Percentiles rank a stretch among this genome's conserved stretches.
Conservation (phyloP, 805 yeast species). For the Saccharomycopsis microspora region DNA sequence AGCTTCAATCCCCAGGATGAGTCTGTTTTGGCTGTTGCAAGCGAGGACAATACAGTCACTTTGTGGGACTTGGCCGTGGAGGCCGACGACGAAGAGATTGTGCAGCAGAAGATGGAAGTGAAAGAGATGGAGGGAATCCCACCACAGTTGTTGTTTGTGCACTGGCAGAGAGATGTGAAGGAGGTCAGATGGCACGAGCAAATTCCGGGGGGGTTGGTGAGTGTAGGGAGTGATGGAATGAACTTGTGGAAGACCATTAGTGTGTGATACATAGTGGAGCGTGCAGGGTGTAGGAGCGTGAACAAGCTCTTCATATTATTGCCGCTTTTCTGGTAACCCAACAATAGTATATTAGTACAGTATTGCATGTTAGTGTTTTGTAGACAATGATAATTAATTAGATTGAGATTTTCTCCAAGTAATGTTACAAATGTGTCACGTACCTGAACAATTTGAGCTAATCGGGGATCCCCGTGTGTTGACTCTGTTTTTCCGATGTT, state of each 20-base stretch:
- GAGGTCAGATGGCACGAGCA: slow-evolving; percentile 98
- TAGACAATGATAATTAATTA: too few species aligned
- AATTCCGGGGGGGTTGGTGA: slow-evolving; percentile 89
- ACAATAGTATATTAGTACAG: too few species aligned
- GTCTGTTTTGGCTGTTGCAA: slow-evolving; percentile 88
- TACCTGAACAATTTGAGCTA: too few species aligned
- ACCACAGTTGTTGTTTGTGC: slow-evolving; percentile 90
- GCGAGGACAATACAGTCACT: slow-evolving; percentile 94
- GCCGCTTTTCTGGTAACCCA: slow-evolving; percentile 36
- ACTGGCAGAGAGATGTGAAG: slow-evolving; percentile 96
- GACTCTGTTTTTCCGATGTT: too few species aligned
- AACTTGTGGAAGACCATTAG: slow-evolving; percentile 95
- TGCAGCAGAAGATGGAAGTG: slow-evolving; percentile 68
- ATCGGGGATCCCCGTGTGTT: too few species aligned
- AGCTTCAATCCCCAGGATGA: slow-evolving; percentile 94
- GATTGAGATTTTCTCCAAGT: too few species aligned
- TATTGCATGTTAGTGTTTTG: too few species aligned
- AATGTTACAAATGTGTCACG: too few species aligned
- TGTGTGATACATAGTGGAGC: slow-evolving; percentile 33
- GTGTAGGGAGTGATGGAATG: slow-evolving; percentile 93
- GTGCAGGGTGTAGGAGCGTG: slow-evolving; percentile 57
- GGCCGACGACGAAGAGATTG: slow-evolving; percentile 95
- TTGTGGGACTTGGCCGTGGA: slow-evolving; percentile 98
- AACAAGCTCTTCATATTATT: slow-evolving; percentile 79
- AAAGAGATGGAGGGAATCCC: slow-evolving; percentile 84